These are phyloP conservation scores for Solanum habrochaites DNA, from an alignment of 257 asterid species.

Conservation along the genomic window DNA sequence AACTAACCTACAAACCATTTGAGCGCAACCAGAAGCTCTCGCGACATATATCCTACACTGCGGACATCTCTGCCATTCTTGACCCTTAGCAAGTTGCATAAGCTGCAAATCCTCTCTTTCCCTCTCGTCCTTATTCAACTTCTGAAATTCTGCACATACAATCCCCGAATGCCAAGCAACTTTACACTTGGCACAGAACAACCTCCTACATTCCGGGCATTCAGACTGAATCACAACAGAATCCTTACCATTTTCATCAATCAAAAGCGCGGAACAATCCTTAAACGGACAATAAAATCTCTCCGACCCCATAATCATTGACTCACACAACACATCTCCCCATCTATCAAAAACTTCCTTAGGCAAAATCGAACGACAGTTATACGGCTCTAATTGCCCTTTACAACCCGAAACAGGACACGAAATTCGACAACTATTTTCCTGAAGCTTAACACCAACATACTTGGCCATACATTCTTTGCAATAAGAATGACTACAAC, in stretches of 20 bases:
- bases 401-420: conserved; percentile 47
- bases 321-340: conserved; percentile 64
- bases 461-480: conserved; percentile 31
- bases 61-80: conserved; percentile 19
- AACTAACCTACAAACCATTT: conserved; percentile 9
- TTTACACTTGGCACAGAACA: conserved; percentile 46
- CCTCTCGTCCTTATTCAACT: conserved; percentile 11
- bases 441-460: conserved; percentile 41
- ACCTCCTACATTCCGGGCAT: conserved; percentile 49
- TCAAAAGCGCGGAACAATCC: conserved; percentile 50
- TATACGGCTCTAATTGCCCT: conserved; percentile 44
- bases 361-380: conserved; percentile 49
- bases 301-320: conserved; percentile 32
- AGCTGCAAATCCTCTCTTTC: conserved; percentile 10
- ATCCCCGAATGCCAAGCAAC: conserved; percentile 51
- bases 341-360: conserved; percentile 54
- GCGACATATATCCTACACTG: conserved; percentile 5
- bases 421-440: conserved; percentile 13
- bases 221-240: conserved; percentile 15
- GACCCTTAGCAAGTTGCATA: conserved; percentile 5
- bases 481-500: conserved; percentile 44
- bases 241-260: conserved; percentile 5
- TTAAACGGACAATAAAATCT: conserved; percentile 52
- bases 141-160: conserved; percentile 29
- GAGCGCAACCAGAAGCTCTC: conserved; percentile 4